phyloP scores from a whole-genome alignment of 2,329 filamentous ascomycete species.

The Capronia epimyces region DNA sequence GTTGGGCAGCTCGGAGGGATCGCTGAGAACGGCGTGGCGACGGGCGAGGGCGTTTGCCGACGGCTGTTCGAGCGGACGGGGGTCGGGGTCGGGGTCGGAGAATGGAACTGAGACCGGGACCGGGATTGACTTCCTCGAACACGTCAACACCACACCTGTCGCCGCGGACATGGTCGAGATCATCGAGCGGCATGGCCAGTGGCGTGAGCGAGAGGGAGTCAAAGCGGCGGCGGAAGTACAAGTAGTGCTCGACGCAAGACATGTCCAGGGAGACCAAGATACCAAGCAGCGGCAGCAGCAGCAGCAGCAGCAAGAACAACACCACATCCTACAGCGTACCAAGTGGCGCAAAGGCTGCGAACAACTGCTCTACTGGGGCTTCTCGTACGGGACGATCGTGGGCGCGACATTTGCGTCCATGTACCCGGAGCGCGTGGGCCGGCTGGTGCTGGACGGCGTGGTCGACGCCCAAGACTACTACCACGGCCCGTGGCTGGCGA shows the following conservation, averaged over 20 bases:
- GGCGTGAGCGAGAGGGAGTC: conserved; percentile 37
- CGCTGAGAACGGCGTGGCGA: conserved; percentile 11
- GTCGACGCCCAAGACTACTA: conserved; percentile 17
- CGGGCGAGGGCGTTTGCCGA: conserved; percentile 10
- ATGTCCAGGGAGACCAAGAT: too few relatives aligned
- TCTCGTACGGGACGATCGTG: conserved; percentile 14
- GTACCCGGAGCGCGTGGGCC: conserved; percentile 11
- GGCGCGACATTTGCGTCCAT: conserved; percentile 15
- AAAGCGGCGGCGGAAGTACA: conserved; percentile 32
- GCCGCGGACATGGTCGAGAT: conserved; percentile 36
- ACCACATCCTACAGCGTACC: conserved; percentile 30
- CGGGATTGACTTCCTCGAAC: conserved; percentile 22
- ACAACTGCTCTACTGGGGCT: conserved; percentile 15
- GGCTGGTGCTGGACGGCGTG: conserved; percentile 15
- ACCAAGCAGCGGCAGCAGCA: too few relatives aligned
- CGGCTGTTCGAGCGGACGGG: conserved; percentile 8
- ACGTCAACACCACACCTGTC: conserved; percentile 32
- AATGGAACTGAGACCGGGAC: conserved; percentile 14
- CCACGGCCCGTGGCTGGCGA: conserved; percentile 22
- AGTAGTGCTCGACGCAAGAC: conserved; percentile 43
- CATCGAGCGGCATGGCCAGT: conserved; percentile 34
- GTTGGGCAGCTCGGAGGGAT: conserved; percentile 10
- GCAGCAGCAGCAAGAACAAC: too few relatives aligned
- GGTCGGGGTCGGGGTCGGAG: not conserved
- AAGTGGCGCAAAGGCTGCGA: conserved; percentile 48